Evolutionary conservation across 768 basidiomycete genomes (phyloP), one percentile per base, ranked within the genome.

Genomic region (Agaricus sinodeliciosus): DNA sequence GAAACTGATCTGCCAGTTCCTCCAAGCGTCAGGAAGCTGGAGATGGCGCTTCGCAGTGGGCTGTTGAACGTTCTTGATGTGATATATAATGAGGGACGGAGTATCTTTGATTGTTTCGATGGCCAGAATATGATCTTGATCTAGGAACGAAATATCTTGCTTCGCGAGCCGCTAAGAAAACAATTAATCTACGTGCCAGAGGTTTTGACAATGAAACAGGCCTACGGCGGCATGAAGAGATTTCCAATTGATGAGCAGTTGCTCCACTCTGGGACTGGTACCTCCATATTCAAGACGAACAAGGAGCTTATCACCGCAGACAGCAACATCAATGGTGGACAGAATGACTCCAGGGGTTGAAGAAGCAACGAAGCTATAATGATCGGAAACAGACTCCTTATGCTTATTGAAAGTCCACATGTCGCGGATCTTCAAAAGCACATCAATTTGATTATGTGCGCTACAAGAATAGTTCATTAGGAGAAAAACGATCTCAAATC

Each of bases 391-490:
- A 25, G 52, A 54, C n/a, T 48, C 45, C 19, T 54, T 54, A 59
- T 84, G 81, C 59, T 79, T 78, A 51, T 72, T 75, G 54, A 79
- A 80, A n/a, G 69, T 69, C 69, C 75, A 77, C 47, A 83, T 63
- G 60, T 81, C 70, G 54, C 79, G 76, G 53, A 84, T 71, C 56
- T 79, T 78, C 57, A 84, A 60, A 41, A 74, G 71, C 9, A 79
- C 61, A 19, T 67, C 67, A 44, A 74, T 64, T 26, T 70, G 67
- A 25, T 74, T 74, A 55, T 67, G 70, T 55, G 72, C 66, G 37
- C 69, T 67, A 13, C 69, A 72, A 57, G 28, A 46, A 54, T 58
- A 53, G 25, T 41, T 34, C 45, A 18, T 54, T 27, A 54, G 40
- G 18, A 31, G 31, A 41, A 46, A 36, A 27, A 41, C 19, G 54